Evolutionary conservation across 1,284 basidiomycete species (phyloP).

Genomic region (Puccinia polysora): DNA sequence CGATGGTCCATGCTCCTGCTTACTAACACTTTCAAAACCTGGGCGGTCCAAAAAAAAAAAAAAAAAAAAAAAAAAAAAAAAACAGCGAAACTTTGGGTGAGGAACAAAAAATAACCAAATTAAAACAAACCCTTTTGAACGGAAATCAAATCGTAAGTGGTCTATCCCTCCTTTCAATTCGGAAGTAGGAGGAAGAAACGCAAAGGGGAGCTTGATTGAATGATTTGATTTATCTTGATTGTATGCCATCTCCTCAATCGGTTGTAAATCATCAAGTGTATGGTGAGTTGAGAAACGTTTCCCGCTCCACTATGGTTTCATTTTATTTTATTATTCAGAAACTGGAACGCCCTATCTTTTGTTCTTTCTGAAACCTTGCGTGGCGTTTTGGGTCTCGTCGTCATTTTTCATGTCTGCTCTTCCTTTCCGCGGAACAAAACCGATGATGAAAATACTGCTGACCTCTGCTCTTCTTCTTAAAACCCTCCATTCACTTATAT

Average conservation of each 20-base stretch:
- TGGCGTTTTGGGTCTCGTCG: too few relatives aligned
- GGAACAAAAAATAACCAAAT: constrained; percentile 51
- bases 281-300: constrained; percentile 8
- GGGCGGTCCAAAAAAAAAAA: too few relatives aligned
- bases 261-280: constrained; percentile 27
- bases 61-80: background rate
- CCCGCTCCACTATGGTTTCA: background rate
- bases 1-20: too few relatives aligned
- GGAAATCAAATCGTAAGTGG: constrained; percentile 51
- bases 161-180: background rate
- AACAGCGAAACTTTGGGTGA: constrained; percentile 49
- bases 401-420: too few relatives aligned
- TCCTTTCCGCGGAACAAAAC: too few relatives aligned
- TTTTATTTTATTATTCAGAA: background rate
- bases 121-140: constrained; percentile 53
- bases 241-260: background rate
- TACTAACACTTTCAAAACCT: too few relatives aligned
- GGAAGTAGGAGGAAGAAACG: too few relatives aligned
- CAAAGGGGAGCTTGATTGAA: background rate
- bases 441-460: too few relatives aligned
- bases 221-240: background rate
- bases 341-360: background rate
- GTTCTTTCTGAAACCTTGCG: too few relatives aligned
- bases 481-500: background rate
- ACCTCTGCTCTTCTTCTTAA: too few relatives aligned